phyloP scores from a whole-genome alignment of 495 filamentous ascomycete species.

The Penicillium dipodomyicola region DNA sequence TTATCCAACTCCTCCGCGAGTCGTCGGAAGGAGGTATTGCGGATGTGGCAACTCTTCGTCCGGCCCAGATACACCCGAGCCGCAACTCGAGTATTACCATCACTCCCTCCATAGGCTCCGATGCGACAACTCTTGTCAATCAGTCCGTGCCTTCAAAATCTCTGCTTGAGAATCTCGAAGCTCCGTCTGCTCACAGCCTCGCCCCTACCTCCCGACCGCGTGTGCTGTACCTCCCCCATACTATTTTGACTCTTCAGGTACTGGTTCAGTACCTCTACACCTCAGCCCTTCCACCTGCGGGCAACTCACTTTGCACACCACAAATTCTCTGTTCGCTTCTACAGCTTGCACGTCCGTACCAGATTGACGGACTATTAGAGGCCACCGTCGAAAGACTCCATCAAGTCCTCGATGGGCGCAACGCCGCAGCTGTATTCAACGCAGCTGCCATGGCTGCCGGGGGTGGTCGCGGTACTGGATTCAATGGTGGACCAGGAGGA shows the following conservation, averaged over 20 bases:
- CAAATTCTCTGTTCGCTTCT: slow-evolving; percentile 94
- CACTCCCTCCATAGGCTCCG: slow-evolving; percentile 66
- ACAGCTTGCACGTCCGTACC: slow-evolving; percentile 90
- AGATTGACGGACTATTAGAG: slow-evolving; percentile 87
- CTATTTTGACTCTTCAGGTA: slow-evolving; percentile 78
- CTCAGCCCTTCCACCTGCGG: slow-evolving; percentile 72
- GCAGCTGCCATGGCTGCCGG: slow-evolving; percentile 98
- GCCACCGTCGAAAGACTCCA: slow-evolving; percentile 89
- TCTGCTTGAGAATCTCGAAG: slow-evolving; percentile 44
- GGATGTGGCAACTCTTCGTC: slow-evolving; percentile 55
- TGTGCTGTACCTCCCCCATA: slow-evolving; percentile 90
- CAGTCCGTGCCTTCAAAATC: slow-evolving; percentile 48
- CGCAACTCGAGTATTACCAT: slow-evolving; percentile 86
- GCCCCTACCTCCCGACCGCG: slow-evolving; percentile 74
- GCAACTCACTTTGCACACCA: slow-evolving; percentile 80
- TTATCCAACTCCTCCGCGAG: slow-evolving; percentile 83
- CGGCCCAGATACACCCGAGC: slow-evolving; percentile 42
- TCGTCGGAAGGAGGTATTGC: slow-evolving; percentile 51
- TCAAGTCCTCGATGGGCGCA: slow-evolving; percentile 82
- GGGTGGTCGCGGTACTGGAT: slow-evolving; percentile 70
- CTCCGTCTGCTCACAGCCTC: slow-evolving; percentile 50
- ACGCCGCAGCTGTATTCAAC: slow-evolving; percentile 96
- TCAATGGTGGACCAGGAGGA: slow-evolving; percentile 42
- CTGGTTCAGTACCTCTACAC: slow-evolving; percentile 93
- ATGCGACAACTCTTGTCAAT: slow-evolving; percentile 55